Base-by-base conservation (phyloP, 2,329 filamentous ascomycete species). In the Monilinia vaccinii-corymbosi region DNA sequence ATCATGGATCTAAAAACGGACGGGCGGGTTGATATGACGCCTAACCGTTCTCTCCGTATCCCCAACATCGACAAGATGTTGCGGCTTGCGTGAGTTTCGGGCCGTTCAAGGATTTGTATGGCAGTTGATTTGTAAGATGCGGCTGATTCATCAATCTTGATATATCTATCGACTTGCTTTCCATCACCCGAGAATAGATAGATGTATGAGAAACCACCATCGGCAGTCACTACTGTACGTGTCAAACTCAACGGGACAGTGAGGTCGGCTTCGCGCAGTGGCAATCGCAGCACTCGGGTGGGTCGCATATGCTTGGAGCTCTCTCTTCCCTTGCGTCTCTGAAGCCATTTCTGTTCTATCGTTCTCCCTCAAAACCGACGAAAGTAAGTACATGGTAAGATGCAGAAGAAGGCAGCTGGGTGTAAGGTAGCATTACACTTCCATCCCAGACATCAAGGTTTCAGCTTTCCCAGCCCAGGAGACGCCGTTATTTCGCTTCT, bases 401-500 rank as follows among this genome's bases (percentile, higher is more conserved):
- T 32, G 38, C 25, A 32, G 23, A 58, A 38, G 23, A 46, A 40
- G 48, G 32, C 31, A 59, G 47, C 31, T 46, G n/a, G 52, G 52
- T 38, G 57, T 38, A 31, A 46, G 16, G 21, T 47, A 46, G 38
- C 47, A 59, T 23, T 53, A 16, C 21, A 28, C 10, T 13, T 34
- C 32, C 8, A 34, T 34, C 32, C 32, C 13, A 34, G 9, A 52
- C 32, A 59, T 32, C 38, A 45, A 42, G 28, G 56, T 58, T 58
- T 58, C 46, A 58, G 56, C 46, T 58, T 58, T 51, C n/a, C 25
- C 21, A 34, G 42, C 14, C 49, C 14, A 46, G 48, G 49, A 28
- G 11, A 13, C 13, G 31, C 18, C 25, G 47, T 40, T 49, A 23
- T 55, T 59, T 55, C 34, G 34, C 40, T 55, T 59, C 57, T 59